A percentile compares a stretch with the other conserved stretches of the same genome.
Evolutionary conservation across 78 protist species (phyloP).

Genomic region (Planoprotostelium fungivorum): DNA sequence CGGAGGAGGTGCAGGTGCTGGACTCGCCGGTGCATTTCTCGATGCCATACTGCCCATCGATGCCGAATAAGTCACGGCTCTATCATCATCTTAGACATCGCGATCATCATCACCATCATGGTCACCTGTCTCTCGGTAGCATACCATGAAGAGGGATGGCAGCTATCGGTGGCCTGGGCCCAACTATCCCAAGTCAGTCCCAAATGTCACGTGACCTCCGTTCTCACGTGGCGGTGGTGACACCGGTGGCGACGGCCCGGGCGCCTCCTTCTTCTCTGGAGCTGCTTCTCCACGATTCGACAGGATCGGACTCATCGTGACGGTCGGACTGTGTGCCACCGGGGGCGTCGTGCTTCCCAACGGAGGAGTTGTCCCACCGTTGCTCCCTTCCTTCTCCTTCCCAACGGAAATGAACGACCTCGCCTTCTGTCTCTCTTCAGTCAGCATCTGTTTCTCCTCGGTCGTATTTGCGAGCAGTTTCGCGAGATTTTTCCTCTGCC

Average conservation of each 20-base stretch:
- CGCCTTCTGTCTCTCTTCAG: neutral
- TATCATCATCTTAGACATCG: neutral
- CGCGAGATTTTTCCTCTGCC: neutral
- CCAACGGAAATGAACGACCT: neutral
- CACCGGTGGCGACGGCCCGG: too few relatives aligned
- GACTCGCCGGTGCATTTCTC: neutral
- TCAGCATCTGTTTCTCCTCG: neutral
- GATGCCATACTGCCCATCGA: neutral
- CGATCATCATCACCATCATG: neutral
- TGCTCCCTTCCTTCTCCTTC: too few relatives aligned
- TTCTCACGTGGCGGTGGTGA: too few relatives aligned
- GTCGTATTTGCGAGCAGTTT: neutral
- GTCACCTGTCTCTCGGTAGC: neutral
- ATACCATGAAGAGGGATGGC: neutral
- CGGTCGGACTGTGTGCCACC: neutral
- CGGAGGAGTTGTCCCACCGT: too few relatives aligned
- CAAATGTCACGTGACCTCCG: too few relatives aligned
- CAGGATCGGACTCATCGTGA: neutral
- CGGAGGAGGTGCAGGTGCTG: neutral
- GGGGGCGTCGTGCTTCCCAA: neutral
- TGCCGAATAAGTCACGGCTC: neutral
- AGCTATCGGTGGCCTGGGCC: neutral
- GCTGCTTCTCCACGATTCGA: neutral
- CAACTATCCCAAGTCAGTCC: too few relatives aligned
- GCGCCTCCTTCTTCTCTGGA: neutral